A percentile compares a stretch with the other conserved stretches of the same genome.
phyloP scores from a whole-genome alignment of 2,329 filamentous ascomycete genomes.

The Talaromyces sp. region DNA sequence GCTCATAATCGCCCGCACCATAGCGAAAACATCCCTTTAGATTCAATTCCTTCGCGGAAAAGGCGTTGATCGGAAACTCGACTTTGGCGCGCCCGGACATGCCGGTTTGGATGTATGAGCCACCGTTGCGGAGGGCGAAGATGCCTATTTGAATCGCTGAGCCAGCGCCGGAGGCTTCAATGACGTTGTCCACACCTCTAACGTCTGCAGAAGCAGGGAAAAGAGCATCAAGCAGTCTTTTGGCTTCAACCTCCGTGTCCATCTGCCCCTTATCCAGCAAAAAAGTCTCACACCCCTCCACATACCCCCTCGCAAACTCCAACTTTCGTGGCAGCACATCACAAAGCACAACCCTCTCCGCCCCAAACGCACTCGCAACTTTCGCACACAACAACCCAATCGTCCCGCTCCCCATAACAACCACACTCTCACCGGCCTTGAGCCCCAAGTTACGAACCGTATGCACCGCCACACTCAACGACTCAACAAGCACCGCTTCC shows the following conservation, averaged over 20 bases:
- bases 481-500: constrained; percentile 51
- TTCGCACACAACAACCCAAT: constrained; percentile 50
- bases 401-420: constrained; percentile 66
- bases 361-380: constrained; percentile 1
- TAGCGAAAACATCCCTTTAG: constrained; percentile 37
- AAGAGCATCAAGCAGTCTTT: neutral
- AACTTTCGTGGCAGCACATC: neutral
- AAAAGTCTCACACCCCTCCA: neutral
- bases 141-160: constrained; percentile 48
- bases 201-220: neutral
- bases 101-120: constrained; percentile 37
- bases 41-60: constrained; percentile 37
- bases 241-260: neutral
- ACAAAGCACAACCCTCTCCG: neutral
- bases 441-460: constrained; percentile 42
- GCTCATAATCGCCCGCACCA: constrained; percentile 34
- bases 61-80: constrained; percentile 38
- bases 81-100: constrained; percentile 38
- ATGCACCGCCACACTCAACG: constrained; percentile 50
- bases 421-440: constrained; percentile 39
- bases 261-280: neutral
- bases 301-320: neutral
- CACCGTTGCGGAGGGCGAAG: constrained; percentile 34
- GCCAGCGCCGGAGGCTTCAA: constrained; percentile 46
- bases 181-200: constrained; percentile 35